phyloP scores from a whole-genome alignment of 495 filamentous ascomycete genomes.

The Tuber magnatum region DNA sequence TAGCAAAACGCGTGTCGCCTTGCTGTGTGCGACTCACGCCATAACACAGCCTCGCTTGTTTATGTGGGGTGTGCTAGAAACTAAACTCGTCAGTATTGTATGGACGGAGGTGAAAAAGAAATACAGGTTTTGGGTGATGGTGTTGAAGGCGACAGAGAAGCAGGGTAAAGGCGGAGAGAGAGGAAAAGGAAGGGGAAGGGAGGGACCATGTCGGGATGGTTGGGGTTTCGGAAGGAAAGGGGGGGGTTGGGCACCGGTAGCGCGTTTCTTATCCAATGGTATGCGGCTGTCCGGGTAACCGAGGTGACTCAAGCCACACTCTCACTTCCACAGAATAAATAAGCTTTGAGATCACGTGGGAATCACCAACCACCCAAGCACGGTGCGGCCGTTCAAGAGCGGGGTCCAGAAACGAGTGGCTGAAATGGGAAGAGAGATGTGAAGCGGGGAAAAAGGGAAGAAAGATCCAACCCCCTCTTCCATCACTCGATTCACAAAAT shows the following conservation, averaged over 20 bases:
- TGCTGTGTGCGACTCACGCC: not conserved
- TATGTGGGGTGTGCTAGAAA: not conserved
- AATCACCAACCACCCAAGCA: not conserved
- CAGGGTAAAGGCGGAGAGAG: not conserved
- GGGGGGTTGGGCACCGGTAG: not conserved
- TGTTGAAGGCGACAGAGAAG: not conserved
- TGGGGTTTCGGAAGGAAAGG: not conserved
- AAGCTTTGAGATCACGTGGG: conserved; percentile 1
- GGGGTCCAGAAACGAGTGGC: not conserved
- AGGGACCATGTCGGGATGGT: not conserved
- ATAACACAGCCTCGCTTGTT: conserved; percentile 3
- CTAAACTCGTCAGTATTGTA: not conserved
- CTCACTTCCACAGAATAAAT: not conserved
- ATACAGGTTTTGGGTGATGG: not conserved
- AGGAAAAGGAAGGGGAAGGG: not conserved
- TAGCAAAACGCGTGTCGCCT: not conserved
- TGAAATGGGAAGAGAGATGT: not conserved
- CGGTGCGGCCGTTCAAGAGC: not conserved
- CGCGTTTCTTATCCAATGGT: not conserved
- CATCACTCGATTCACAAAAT: not conserved
- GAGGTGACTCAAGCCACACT: not conserved
- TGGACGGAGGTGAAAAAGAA: not conserved
- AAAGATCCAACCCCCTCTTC: not conserved
- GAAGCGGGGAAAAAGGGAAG: not conserved
- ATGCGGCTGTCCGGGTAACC: not conserved